Conservation (phyloP, 768 basidiomycete genomes). For the Suillus tomentosus region DNA sequence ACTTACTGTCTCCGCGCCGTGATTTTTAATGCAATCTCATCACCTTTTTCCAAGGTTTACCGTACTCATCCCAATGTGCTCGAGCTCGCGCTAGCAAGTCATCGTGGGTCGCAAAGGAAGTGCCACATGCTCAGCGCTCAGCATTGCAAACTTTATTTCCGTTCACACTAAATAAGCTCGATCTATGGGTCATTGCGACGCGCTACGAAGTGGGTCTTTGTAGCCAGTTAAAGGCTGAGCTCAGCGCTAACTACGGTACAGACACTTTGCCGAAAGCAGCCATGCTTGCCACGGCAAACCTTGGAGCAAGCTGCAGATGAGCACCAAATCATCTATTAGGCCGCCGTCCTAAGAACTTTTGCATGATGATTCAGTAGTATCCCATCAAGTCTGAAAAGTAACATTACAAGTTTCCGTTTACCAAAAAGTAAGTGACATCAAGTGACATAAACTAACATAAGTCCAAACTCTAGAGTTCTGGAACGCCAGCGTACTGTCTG, state of each 20-base stretch:
- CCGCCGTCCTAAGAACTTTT: not conserved
- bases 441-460: not conserved
- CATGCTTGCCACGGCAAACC: not conserved
- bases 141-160: not conserved
- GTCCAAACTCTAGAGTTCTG: constrained; percentile 23
- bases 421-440: not conserved
- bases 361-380: too few species aligned
- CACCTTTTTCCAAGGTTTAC: not conserved
- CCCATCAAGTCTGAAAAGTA: not conserved
- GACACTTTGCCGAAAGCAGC: not conserved
- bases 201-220: not conserved
- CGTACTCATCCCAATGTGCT: not conserved
- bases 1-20: not conserved
- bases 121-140: not conserved
- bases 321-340: not conserved
- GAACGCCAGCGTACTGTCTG: constrained; percentile 24
- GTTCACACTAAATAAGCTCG: not conserved
- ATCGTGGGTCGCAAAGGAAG: not conserved
- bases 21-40: not conserved
- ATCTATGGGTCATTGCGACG: not conserved
- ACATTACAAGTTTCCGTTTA: not conserved
- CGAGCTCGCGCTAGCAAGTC: not conserved
- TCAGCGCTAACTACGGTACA: not conserved
- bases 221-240: not conserved
- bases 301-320: not conserved